Evolutionary conservation across 2,329 filamentous ascomycete species (phyloP), one percentile per base, ranked within the genome.

Genomic region (Lasiodiplodia sp.): DNA sequence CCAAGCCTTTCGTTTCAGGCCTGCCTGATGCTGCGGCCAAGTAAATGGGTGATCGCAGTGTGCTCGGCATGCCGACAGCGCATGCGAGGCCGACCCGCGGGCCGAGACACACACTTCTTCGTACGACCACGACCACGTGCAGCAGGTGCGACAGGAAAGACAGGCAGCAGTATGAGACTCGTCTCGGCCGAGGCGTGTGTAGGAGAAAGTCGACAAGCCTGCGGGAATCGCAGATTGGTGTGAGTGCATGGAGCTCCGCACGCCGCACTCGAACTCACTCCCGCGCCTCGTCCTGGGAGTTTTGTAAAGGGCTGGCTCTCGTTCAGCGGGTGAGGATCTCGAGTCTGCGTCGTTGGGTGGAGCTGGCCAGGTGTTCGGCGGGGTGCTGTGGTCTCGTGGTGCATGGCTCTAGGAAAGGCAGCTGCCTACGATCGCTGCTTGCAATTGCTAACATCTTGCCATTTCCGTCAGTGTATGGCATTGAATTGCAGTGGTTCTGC

Each of bases 51-150:
- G n/a, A 8, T 28, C 18, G 10, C 18, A 12, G 21, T 14, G 10
- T 12, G 14, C 16, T 52, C 60, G 60, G 60, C 28, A 52, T 52
- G 31, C 47, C 60, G 47, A 4, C 28, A 21, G 10, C 28, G 23
- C 25, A 12, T 14, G 40, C 40, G n/a, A 37, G 34, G 18, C 47
- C 47, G 60, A 11, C n/a, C 3, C 18, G 31, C 28, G 28, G 58
- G 38, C 40, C 40, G 44, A 10, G 18, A 47, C 23, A 64, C 18
- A 6, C 18, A 6, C 21, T 4, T 31, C 10, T 25, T 38, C 18
- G n/a, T 18, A 40, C 28, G 47, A 52, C 47, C 60, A 64, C n/a
- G 31, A 18, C 47, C 47, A 64, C 44, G 47, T 38, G 47, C 16
- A 18, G 28, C 16, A 7, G 52, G 18, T 21, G 11, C 52, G 52